Conservation (phyloP, 2,329 filamentous ascomycete species). For the Ophiognomonia clavigignenti-juglandacearum region DNA sequence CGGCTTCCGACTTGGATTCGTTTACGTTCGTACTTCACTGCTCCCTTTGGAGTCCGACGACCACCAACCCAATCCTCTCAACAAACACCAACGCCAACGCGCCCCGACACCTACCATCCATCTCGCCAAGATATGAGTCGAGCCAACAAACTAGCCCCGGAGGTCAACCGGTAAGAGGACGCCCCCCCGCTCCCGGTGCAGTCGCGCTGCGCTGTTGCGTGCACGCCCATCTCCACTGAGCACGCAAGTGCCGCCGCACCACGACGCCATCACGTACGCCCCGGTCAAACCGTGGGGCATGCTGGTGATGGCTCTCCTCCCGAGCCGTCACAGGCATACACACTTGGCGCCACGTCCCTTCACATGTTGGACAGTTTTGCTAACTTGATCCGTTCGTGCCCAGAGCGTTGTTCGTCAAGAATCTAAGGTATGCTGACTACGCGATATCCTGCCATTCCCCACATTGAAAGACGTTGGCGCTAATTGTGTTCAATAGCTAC, state of each 20-base stretch:
- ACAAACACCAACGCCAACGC: slow-evolving; percentile 1
- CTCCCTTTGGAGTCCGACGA: slow-evolving; percentile 14
- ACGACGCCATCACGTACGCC: neutral
- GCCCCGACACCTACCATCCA: slow-evolving; percentile 7
- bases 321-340: neutral
- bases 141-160: slow-evolving; percentile 94
- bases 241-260: neutral
- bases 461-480: slow-evolving; percentile 32
- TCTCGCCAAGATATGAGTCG: slow-evolving; percentile 80
- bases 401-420: slow-evolving; percentile 99
- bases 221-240: slow-evolving; percentile 3
- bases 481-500: slow-evolving; percentile 60
- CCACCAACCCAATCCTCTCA: slow-evolving; percentile 2
- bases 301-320: neutral
- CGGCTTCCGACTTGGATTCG: neutral
- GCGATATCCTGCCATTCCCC: slow-evolving; percentile 27
- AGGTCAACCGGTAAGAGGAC: slow-evolving; percentile 87
- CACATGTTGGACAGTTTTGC: slow-evolving; percentile 13
- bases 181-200: slow-evolving; percentile 23
- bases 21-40: slow-evolving; percentile 12
- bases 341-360: neutral
- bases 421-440: slow-evolving; percentile 79
- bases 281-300: neutral
- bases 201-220: neutral
- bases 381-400: slow-evolving; percentile 21